Conservation (phyloP, 1,139 yeast genomes). For the Kurtzmaniella natalensis region DNA sequence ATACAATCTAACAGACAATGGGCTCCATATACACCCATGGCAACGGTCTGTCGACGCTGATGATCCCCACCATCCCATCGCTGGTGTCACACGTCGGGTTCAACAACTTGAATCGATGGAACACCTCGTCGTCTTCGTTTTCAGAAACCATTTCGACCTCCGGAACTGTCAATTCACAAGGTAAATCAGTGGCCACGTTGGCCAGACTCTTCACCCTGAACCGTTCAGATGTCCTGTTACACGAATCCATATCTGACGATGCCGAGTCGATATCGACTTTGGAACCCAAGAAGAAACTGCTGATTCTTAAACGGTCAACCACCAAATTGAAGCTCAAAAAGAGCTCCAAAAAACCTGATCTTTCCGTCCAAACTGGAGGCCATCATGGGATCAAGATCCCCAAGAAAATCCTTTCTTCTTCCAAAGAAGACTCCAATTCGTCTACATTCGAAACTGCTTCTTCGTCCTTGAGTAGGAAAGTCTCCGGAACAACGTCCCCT, state of each 20-base stretch:
- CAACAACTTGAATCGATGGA: constrained; percentile 31
- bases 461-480: constrained; percentile 15
- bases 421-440: constrained; percentile 9
- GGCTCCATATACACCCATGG: constrained; percentile 5
- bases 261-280: constrained; percentile 2
- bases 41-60: constrained; percentile 6
- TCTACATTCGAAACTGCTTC: constrained; percentile 14
- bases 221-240: constrained; percentile 19
- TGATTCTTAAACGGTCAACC: constrained; percentile 7
- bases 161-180: constrained; percentile 23
- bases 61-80: constrained; percentile 11
- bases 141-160: constrained; percentile 16
- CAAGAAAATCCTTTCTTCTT: constrained; percentile 23
- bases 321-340: constrained; percentile 13
- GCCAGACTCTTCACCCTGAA: constrained; percentile 31
- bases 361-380: constrained; percentile 27
- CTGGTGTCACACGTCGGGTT: constrained; percentile 41
- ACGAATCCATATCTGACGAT: constrained; percentile 9
- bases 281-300: constrained; percentile 1
- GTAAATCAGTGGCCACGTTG: constrained; percentile 9
- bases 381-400: constrained; percentile 26
- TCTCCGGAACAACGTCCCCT: constrained; percentile 28
- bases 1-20: neutral
- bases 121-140: constrained; percentile 27
- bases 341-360: constrained; percentile 18